Evolutionary conservation across 2,329 filamentous ascomycete genomes (phyloP).

Genomic region (Aspergillus ibericus): DNA sequence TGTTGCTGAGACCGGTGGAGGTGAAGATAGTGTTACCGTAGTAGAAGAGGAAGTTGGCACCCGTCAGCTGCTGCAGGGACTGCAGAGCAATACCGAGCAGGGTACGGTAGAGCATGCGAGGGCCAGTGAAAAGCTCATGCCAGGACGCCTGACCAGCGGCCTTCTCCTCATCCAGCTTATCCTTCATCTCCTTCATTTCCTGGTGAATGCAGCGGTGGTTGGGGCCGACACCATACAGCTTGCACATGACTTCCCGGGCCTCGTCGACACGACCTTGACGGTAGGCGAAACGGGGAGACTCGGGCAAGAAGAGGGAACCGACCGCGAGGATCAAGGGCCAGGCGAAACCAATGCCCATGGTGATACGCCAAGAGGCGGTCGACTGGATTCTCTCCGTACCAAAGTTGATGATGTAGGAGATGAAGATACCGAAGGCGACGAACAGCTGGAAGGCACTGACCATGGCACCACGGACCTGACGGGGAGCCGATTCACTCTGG

Average conservation of each 20-base stretch:
- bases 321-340: slow-evolving; percentile 57
- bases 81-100: slow-evolving; percentile 48
- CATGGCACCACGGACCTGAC: slow-evolving; percentile 50
- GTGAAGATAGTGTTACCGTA: slow-evolving; percentile 63
- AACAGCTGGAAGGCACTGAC: slow-evolving; percentile 52
- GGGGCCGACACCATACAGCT: slow-evolving; percentile 56
- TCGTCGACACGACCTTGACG: slow-evolving; percentile 53
- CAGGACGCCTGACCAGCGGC: slow-evolving; percentile 42
- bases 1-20: slow-evolving; percentile 65
- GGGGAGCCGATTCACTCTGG: slow-evolving; percentile 48
- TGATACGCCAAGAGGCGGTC: slow-evolving; percentile 51
- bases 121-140: slow-evolving; percentile 49
- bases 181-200: slow-evolving; percentile 60
- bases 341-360: slow-evolving; percentile 60
- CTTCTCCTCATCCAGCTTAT: slow-evolving; percentile 58
- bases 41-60: slow-evolving; percentile 54
- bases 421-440: slow-evolving; percentile 52
- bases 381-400: slow-evolving; percentile 43
- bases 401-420: slow-evolving; percentile 51
- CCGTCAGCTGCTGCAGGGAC: slow-evolving; percentile 50
- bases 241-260: slow-evolving; percentile 54
- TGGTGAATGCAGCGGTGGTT: slow-evolving; percentile 57
- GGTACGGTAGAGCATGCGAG: slow-evolving; percentile 50
- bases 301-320: slow-evolving; percentile 58
- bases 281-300: slow-evolving; percentile 61